Evolutionary conservation across 169 alveolate genomes (phyloP).

Genomic region (Eimeria acervulina): DNA sequence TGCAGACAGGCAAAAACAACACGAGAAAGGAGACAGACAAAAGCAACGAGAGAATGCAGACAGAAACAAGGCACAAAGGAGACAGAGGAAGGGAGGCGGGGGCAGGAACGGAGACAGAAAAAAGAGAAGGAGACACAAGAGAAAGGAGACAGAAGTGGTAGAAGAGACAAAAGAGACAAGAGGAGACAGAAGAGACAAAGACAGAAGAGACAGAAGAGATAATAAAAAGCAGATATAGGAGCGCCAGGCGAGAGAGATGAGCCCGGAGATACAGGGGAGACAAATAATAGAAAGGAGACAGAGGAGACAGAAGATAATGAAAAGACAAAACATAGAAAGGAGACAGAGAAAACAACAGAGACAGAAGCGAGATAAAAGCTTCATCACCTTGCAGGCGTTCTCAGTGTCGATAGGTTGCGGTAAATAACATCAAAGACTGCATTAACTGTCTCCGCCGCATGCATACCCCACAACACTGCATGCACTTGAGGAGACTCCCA

Average conservation of each 20-base stretch:
- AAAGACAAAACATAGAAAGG: not conserved
- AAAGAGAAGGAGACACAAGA: too few species aligned
- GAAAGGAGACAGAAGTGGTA: too few species aligned
- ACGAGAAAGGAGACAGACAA: too few species aligned
- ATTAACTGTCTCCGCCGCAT: not conserved
- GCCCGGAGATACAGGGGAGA: not conserved
- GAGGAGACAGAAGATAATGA: not conserved
- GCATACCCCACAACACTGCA: constrained; percentile 49
- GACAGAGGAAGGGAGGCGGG: too few species aligned
- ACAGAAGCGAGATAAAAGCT: not conserved
- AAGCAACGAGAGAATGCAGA: too few species aligned
- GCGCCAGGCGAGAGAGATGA: not conserved
- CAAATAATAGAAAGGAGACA: not conserved
- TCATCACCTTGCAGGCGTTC: not conserved
- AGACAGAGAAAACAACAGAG: not conserved
- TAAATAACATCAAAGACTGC: not conserved
- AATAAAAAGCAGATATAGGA: too few species aligned
- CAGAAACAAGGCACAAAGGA: too few species aligned
- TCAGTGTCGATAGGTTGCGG: not conserved
- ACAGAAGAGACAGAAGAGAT: too few species aligned
- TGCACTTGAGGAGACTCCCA: not conserved
- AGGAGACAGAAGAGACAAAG: too few species aligned
- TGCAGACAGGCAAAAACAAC: too few species aligned
- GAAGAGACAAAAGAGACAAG: too few species aligned
- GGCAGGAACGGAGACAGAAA: too few species aligned